Percentiles rank a stretch among this genome's conserved stretches.
Evolutionary conservation across 1,139 yeast genomes (phyloP).

Genomic region (Magnusiomyces starmeri): DNA sequence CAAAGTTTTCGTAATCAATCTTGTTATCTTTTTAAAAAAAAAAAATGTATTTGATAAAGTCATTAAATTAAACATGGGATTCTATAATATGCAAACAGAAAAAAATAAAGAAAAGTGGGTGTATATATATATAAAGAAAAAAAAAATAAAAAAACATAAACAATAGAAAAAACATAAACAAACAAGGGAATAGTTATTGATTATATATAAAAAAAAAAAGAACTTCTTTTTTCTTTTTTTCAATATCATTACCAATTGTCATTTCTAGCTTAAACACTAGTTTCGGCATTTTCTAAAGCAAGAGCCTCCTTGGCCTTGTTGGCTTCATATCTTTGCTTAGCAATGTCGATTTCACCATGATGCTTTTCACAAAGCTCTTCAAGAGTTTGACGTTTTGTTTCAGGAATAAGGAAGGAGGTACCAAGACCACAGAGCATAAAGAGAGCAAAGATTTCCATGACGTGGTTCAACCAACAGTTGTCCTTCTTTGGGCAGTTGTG

Average conservation of each 20-base stretch:
- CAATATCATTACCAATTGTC: not conserved
- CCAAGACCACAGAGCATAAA: constrained; percentile 77
- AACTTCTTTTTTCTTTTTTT: not conserved
- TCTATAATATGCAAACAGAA: not conserved
- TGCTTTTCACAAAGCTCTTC: constrained; percentile 71
- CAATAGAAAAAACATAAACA: not conserved
- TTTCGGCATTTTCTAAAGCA: not conserved
- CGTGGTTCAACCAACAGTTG: constrained; percentile 81
- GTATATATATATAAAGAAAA: not conserved
- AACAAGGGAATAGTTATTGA: not conserved
- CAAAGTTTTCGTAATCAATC: too few species aligned
- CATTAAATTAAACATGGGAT: too few species aligned
- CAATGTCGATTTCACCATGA: constrained; percentile 65
- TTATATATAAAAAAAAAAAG: not conserved
- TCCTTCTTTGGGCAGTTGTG: constrained; percentile 57
- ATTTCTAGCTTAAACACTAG: too few species aligned
- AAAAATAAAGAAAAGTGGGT: not conserved
- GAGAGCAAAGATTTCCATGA: constrained; percentile 85
- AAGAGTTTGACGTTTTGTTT: constrained; percentile 82
- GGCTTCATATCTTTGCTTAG: constrained; percentile 27
- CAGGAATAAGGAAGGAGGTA: constrained; percentile 66
- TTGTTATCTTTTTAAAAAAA: too few species aligned
- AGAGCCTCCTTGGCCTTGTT: not conserved
- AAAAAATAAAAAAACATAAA: not conserved
- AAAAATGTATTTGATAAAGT: too few species aligned